phyloP scores from a whole-genome alignment of 78 protist species.

The Dictyostelium capitatum region DNA sequence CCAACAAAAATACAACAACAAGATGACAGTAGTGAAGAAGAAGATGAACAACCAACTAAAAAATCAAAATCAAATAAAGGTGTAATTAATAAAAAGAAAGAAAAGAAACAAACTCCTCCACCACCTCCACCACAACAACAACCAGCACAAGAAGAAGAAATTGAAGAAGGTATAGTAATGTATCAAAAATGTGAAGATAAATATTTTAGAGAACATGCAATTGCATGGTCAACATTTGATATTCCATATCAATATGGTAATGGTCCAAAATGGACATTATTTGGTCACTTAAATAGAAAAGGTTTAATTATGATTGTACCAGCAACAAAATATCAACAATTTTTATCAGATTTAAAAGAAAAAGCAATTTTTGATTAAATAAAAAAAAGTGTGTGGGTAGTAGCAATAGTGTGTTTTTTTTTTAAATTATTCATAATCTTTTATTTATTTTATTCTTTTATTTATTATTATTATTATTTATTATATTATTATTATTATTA shows the following conservation, averaged over 20 bases:
- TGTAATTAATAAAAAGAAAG: not conserved
- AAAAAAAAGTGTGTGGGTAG: not conserved
- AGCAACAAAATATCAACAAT: conserved; percentile 23
- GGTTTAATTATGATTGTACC: conserved; percentile 67
- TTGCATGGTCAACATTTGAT: conserved; percentile 45
- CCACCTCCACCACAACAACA: not conserved
- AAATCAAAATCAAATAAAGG: conserved; percentile 34
- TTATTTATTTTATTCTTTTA: not conserved
- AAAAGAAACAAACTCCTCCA: not conserved
- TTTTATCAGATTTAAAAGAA: conserved; percentile 34
- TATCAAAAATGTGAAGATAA: conserved; percentile 54
- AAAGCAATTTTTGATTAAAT: conserved; percentile 41
- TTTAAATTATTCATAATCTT: not conserved
- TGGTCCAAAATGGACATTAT: conserved; percentile 64
- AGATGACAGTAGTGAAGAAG: not conserved
- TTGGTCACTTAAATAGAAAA: conserved; percentile 18
- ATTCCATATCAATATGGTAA: conserved; percentile 67
- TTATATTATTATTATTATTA: not conserved
- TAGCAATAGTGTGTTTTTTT: too few species aligned
- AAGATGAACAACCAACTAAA: conserved; percentile 15
- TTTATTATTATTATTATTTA: conserved; percentile 36
- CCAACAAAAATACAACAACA: not conserved
- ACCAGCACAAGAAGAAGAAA: not conserved
- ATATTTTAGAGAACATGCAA: conserved; percentile 33
- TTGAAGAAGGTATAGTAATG: conserved; percentile 17